A percentile compares a stretch with the other conserved stretches of the same genome.
Conservation (phyloP, 257 asterid species). For the Osmanthus fragrans region DNA sequence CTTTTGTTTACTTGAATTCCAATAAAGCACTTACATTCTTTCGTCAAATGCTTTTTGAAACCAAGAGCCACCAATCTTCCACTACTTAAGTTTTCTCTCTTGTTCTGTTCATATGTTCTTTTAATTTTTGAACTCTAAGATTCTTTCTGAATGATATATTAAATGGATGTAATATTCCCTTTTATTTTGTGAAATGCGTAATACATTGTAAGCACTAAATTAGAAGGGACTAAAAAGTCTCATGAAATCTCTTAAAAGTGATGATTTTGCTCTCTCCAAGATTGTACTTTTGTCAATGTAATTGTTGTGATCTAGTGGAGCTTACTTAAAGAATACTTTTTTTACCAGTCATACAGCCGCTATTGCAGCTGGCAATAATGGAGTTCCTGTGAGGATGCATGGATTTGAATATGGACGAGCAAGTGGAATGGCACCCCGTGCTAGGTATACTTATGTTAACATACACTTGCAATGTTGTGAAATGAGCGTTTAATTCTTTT, state of each 20-base stretch:
- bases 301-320: not conserved
- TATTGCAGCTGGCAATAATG: slow-evolving; percentile 98
- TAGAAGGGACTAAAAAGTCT: not conserved
- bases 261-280: not conserved
- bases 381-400: slow-evolving; percentile 88
- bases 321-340: not conserved
- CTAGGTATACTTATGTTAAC: slow-evolving; percentile 55
- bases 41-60: not conserved
- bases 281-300: not conserved
- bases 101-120: not conserved
- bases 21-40: not conserved
- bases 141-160: not conserved
- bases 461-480: not conserved
- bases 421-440: slow-evolving; percentile 99
- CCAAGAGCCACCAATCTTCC: not conserved
- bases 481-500: not conserved
- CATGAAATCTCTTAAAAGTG: not conserved
- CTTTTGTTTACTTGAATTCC: not conserved
- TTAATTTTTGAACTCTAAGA: not conserved
- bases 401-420: slow-evolving; percentile 98
- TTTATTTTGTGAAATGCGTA: not conserved
- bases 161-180: not conserved
- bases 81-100: not conserved
- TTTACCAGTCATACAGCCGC: slow-evolving; percentile 90
- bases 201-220: not conserved